Evolutionary conservation across 31 red algal genomes (phyloP), one percentile per base, ranked within the genome.

Genomic region (Odonthalia washingtoniensis): DNA sequence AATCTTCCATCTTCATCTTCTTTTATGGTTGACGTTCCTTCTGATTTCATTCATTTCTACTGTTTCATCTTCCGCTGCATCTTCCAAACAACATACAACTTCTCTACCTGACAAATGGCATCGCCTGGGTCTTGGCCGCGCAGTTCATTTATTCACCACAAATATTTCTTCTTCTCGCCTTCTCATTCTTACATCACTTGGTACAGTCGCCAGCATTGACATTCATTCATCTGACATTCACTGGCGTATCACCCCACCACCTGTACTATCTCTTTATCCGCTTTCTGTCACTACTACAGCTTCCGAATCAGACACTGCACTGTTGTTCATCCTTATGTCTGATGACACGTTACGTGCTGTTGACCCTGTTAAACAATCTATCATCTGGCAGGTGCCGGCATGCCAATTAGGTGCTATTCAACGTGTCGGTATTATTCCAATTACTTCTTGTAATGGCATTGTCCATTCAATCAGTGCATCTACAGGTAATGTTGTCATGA

Each of bases 161-260:
- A 21, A 57, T 14, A 57, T 9, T 57, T 9, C 21, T 14, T 14
- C 49, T 57, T 57, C 49, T 9, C 9, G 31, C 28, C 6, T 70
- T 37, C 9, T 70, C 66, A 27, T 70, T 27, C 9, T 70, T 6
- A 70, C 66, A 27, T 70, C 66, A 34, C 28, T 70, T 6, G n/a
- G 14, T 34, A 70, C 66, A 9, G 66, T 70, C 66, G 66, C 66
- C 66, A 28, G 66, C 28, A 28, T 70, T 34, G 66, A 70, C 31
- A 70, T 37, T 70, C 14, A 28, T 12, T 21, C 66, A 27, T 28
- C 14, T 37, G 66, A 12, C 28, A 70, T 70, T 70, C 66, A 27
- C 28, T 70, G 66, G 66, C 9, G 66, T 21, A 37, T 70, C 31
- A 9, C 66, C 9, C 14, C 66, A 12, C 66, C 66, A 70, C 66